Conservation (phyloP, 140 eudicot genomes). For the Stevia rebaudiana region DNA sequence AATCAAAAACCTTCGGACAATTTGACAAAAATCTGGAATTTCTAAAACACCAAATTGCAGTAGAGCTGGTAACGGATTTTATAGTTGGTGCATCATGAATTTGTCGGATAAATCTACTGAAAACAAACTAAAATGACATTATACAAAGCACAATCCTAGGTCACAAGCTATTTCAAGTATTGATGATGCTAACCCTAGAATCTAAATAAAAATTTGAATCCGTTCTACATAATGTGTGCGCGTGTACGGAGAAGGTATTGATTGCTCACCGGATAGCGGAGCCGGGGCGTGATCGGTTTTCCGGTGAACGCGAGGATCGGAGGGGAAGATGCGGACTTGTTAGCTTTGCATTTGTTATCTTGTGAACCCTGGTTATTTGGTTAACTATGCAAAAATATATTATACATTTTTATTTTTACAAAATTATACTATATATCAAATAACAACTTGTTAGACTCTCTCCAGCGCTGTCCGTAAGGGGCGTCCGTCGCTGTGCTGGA, state of each 20-base stretch:
- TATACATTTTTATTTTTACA: too few species aligned
- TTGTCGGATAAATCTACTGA: neutral
- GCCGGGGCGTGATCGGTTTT: conserved; percentile 13
- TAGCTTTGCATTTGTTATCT: neutral
- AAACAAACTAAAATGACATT: conserved; percentile 2
- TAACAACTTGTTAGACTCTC: too few species aligned
- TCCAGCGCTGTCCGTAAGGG: too few species aligned
- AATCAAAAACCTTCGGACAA: neutral
- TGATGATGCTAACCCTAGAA: conserved; percentile 19
- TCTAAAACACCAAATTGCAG: neutral
- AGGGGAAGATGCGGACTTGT: neutral
- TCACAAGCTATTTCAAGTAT: neutral
- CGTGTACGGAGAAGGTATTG: neutral
- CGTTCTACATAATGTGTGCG: neutral
- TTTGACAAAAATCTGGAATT: neutral
- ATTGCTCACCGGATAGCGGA: conserved; percentile 11
- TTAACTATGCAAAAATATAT: too few species aligned
- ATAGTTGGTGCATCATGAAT: neutral
- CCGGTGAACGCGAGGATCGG: neutral
- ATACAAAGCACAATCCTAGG: neutral
- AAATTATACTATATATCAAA: too few species aligned
- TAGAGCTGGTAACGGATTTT: neutral
- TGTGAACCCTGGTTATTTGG: conserved; percentile 7
- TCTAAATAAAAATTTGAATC: conserved; percentile 3
- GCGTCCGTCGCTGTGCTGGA: too few species aligned